Evolutionary conservation across 1,284 basidiomycete species (phyloP), one percentile per base, ranked within the genome.

Genomic region (Fomitopsis pinicola): DNA sequence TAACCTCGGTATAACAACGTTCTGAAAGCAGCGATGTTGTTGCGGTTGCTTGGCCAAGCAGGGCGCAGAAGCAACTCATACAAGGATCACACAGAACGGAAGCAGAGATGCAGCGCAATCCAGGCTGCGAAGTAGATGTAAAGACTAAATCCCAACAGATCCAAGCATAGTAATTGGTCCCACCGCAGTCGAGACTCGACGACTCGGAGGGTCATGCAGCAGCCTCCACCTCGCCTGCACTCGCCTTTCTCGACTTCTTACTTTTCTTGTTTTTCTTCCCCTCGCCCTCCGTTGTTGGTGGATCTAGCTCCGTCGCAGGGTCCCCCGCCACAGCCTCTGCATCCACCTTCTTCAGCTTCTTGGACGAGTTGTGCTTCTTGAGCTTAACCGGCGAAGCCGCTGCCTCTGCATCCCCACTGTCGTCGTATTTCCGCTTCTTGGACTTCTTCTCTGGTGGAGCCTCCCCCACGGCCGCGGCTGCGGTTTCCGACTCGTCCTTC

Each of bases 201-300:
- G 44, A 17, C 30, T 5, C 50, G 30, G 26, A 33, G 28, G 22
- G 36, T 55, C 59, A 59, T 40, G 55, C 45, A 44, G 59, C 50
- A 17, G 30, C 48, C 36, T 36, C 38, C 35, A 44, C 40, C 59
- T 66, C 71, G 42, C 61, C 59, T 63, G 67, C 68, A 63, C 70
- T 71, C 63, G 74, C 66, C 64, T 72, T 76, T 64, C 72, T 74
- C 48, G 65, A 70, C 68, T 63, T 70, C 58, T 69, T 66, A 58
- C 66, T 64, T 65, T 68, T 70, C 60, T 71, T 70, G 55, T 62
- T 64, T 58, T 60, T 67, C 55, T 68, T 64, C 28, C 59, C 55
- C 38, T 56, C 63, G 26, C 55, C 59, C 38, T 28, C 38, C 2
- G 48, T 30, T 19, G 55, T 22, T 10, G 65, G 53, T 9, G 55